Percentiles rank a stretch among this genome's conserved stretches.
Evolutionary conservation across 2,329 filamentous ascomycete species (phyloP).

Genomic region (Cordyceps farinosa): DNA sequence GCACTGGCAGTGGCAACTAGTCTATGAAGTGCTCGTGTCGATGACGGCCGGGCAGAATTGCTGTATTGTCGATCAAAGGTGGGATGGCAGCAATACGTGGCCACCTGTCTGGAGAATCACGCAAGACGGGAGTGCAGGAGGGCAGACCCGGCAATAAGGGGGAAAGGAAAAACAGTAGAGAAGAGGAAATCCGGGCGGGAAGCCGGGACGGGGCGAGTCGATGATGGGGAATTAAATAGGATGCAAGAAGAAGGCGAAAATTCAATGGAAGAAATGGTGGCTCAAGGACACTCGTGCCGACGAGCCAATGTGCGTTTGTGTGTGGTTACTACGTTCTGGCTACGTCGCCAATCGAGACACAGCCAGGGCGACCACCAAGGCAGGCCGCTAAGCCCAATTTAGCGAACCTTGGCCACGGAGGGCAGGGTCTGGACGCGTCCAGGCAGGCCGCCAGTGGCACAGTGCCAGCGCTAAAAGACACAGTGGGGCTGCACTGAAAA

Average conservation of each 20-base stretch:
- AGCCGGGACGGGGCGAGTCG: constrained; percentile 1
- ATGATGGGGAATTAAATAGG: background rate
- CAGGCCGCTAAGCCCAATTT: background rate
- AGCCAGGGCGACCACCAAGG: background rate
- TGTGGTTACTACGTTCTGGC: constrained; percentile 14
- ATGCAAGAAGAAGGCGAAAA: constrained; percentile 8
- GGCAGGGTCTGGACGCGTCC: background rate
- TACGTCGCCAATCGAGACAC: constrained; percentile 18
- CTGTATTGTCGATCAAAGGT: constrained; percentile 1
- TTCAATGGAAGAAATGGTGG: constrained; percentile 11
- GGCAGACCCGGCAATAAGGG: background rate
- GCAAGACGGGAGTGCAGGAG: background rate
- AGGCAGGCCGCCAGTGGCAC: background rate
- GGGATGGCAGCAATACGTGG: constrained; percentile 10
- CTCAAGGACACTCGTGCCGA: constrained; percentile 8
- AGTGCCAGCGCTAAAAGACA: too few relatives aligned
- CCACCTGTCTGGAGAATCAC: constrained; percentile 4
- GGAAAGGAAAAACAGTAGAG: background rate
- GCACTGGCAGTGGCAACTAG: background rate
- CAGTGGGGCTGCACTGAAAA: too few relatives aligned
- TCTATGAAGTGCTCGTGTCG: background rate
- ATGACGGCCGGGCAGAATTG: constrained; percentile 19
- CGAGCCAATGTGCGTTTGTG: constrained; percentile 9
- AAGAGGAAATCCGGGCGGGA: constrained; percentile 11
- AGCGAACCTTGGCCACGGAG: background rate